Evolutionary conservation across 192 early-diverging fungal genomes (phyloP).

Genomic region (Jimgerdemannia lactiflua): DNA sequence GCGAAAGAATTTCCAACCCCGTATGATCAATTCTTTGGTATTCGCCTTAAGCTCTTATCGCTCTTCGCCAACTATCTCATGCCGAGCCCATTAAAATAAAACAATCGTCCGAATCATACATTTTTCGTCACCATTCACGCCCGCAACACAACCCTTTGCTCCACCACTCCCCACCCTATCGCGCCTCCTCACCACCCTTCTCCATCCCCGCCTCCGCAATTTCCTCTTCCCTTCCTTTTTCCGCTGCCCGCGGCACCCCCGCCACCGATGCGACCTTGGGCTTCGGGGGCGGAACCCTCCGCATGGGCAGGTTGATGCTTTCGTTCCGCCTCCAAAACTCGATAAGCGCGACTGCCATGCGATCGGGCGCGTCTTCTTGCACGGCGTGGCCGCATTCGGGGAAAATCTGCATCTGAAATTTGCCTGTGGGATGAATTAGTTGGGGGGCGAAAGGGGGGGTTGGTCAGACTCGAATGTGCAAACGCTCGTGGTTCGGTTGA

Average conservation of each 20-base stretch:
- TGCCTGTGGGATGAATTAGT: constrained; percentile 34
- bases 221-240: no score
- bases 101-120: no score
- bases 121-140: no score
- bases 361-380: constrained; percentile 68
- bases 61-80: no score
- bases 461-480: no score
- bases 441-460: background rate
- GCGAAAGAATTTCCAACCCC: no score
- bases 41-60: no score
- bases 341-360: constrained; percentile 50
- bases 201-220: background rate
- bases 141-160: background rate
- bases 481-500: background rate
- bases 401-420: constrained; percentile 71
- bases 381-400: constrained; percentile 69
- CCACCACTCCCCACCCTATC: background rate
- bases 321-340: constrained; percentile 71
- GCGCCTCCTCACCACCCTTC: background rate
- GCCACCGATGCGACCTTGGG: no score
- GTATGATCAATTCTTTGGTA: no score
- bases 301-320: constrained; percentile 44
- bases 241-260: no score
- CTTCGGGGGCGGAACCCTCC: background rate
- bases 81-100: no score